These are phyloP conservation scores for Petasospora fabianii DNA, from an alignment of 1,139 yeast genomes.

Conservation along the genomic window DNA sequence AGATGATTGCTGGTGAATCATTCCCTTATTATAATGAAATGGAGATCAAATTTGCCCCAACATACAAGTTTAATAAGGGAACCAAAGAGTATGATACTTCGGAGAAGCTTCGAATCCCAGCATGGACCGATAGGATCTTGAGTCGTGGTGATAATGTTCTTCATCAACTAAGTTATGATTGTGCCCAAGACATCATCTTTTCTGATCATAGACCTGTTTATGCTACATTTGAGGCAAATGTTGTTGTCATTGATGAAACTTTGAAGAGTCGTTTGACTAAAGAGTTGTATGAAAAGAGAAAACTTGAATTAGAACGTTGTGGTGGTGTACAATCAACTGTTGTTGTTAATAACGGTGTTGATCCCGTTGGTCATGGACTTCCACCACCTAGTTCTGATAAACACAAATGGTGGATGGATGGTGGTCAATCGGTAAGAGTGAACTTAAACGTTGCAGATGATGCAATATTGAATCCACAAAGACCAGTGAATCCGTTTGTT, in stretches of 20 bases:
- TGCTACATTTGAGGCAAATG: conserved; percentile 66
- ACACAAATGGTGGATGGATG: conserved; percentile 89
- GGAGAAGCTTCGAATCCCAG: conserved; percentile 89
- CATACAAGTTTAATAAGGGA: conserved; percentile 91
- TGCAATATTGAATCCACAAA: conserved; percentile 61
- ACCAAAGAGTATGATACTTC: conserved; percentile 81
- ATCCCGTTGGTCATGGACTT: conserved; percentile 36
- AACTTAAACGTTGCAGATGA: conserved; percentile 32
- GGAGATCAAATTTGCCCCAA: conserved; percentile 76
- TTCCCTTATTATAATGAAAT: conserved; percentile 84
- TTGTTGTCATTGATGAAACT: conserved; percentile 66
- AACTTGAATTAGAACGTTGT: conserved; percentile 34
- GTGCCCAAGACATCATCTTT: conserved; percentile 58
- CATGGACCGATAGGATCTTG: conserved; percentile 91
- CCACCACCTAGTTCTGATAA: conserved; percentile 89
- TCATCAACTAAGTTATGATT: conserved; percentile 61
- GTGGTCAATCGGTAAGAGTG: conserved; percentile 73
- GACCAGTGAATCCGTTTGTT: conserved; percentile 69
- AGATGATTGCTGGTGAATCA: conserved; percentile 81
- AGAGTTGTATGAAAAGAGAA: conserved; percentile 50
- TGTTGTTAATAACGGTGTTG: conserved; percentile 26
- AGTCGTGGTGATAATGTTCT: conserved; percentile 49
- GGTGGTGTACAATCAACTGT: conserved; percentile 31
- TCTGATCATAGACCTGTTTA: conserved; percentile 95
- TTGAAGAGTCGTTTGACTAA: conserved; percentile 54